These are phyloP conservation scores for Schizothecium vesticola DNA, from an alignment of 495 filamentous ascomycete species.

Conservation along the genomic window DNA sequence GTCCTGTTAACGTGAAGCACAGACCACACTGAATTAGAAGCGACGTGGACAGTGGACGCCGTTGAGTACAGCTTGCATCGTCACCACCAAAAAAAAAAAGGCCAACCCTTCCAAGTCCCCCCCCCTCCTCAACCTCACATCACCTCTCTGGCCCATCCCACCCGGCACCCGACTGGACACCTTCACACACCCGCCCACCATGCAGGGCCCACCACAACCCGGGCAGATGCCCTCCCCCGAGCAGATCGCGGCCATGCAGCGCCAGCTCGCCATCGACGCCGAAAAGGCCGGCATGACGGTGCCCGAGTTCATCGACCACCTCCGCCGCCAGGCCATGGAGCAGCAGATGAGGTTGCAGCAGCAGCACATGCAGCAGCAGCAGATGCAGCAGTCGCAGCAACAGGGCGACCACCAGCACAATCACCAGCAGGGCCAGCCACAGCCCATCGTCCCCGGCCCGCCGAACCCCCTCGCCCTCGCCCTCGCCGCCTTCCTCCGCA, in stretches of 20 bases:
- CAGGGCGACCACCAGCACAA: constrained; percentile 38
- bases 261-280: constrained; percentile 72
- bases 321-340: constrained; percentile 48
- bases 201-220: constrained; percentile 14
- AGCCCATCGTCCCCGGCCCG: constrained; percentile 64
- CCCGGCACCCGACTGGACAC: background rate
- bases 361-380: constrained; percentile 50
- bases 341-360: constrained; percentile 59
- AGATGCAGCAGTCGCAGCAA: constrained; percentile 30
- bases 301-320: constrained; percentile 63
- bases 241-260: constrained; percentile 78
- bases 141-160: background rate
- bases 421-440: constrained; percentile 55
- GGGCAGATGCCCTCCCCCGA: constrained; percentile 64
- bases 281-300: constrained; percentile 70
- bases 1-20: background rate
- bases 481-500: constrained; percentile 80
- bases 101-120: background rate
- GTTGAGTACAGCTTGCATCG: constrained; percentile 14
- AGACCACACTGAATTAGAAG: constrained; percentile 9
- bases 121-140: background rate
- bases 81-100: background rate
- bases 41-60: constrained; percentile 12
- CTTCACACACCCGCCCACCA: background rate
- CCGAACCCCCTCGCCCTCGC: constrained; percentile 83